Conservation (phyloP, 1,284 basidiomycete species). For the Moesziomyces parantarcticus region DNA sequence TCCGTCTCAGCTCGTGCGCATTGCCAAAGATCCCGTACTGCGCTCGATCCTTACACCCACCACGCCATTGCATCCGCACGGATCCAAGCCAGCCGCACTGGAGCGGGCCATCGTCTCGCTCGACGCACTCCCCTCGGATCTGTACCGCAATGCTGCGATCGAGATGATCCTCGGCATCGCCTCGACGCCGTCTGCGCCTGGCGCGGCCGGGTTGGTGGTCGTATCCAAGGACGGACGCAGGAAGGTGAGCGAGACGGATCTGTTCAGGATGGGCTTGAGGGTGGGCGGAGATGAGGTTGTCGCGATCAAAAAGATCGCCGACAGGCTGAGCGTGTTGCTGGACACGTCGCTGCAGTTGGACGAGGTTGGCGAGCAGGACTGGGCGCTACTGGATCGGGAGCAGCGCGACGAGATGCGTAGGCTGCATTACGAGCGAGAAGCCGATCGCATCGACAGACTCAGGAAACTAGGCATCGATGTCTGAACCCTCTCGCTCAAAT, state of each 20-base stretch:
- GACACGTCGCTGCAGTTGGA: conserved; percentile 41
- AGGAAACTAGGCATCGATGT: conserved; percentile 54
- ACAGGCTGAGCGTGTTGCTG: conserved; percentile 51
- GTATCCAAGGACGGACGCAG: conserved; percentile 26
- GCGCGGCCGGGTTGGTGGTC: conserved; percentile 20
- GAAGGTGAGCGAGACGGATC: conserved; percentile 61
- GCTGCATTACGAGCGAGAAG: conserved; percentile 42
- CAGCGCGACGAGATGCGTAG: conserved; percentile 44
- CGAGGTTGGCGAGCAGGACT: conserved; percentile 43
- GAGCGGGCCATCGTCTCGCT: conserved; percentile 58
- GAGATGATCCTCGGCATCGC: conserved; percentile 65
- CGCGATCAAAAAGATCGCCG: conserved; percentile 58
- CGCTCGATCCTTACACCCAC: conserved; percentile 54
- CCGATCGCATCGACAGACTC: conserved; percentile 43
- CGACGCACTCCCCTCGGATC: conserved; percentile 57
- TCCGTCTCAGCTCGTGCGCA: conserved; percentile 49
- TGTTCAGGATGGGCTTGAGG: conserved; percentile 63
- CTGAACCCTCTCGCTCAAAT: not conserved
- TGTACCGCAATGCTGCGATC: conserved; percentile 61
- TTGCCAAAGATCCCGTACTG: conserved; percentile 56
- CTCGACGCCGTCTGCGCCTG: conserved; percentile 26
- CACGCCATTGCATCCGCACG: conserved; percentile 40
- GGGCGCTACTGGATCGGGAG: conserved; percentile 20
- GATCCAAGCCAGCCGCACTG: conserved; percentile 41
- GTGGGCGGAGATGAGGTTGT: conserved; percentile 59